Evolutionary conservation across 2,329 filamentous ascomycete species (phyloP), one percentile per base, ranked within the genome.

Genomic region (Alternaria viburni): DNA sequence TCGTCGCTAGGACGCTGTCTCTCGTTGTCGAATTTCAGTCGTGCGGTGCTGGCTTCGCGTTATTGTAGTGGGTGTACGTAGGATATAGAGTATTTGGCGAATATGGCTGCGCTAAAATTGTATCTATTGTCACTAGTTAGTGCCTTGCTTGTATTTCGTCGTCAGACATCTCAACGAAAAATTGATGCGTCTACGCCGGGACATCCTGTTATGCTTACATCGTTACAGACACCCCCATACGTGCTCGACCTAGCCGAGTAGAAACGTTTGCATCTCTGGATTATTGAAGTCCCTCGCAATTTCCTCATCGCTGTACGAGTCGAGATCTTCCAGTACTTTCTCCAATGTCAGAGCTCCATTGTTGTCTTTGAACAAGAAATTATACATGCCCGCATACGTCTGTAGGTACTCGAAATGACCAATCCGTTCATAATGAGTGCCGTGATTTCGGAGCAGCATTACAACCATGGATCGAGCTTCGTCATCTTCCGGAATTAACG

Each of bases 141-240:
- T 32, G 12, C 21, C 6, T 32, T 32, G 30, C 1, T 3, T 3
- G 2, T 6, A 15, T 32, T 15, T 8, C 30, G 6, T 32, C 30
- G 3, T 3, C 30, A 15, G 11, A 28, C 21, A 21, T 21, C 21
- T 21, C 21, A 21, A 21, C 21, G 21, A 21, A 21, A 21, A 21
- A 21, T 15, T 9, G 4, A n/a, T n/a, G 32, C 2, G 32, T n/a
- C 32, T 3, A 5, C 32, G 32, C 32, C 1, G 3, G 15, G 1
- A 36, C 1, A 5, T 36, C 4, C 1, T n/a, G 7, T 36, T 0
- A 3, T 2, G 32, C 32, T 41, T n/a, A n/a, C 32, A n/a, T 41
- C 8, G 32, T 1, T 4, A 41, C 1, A 41, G 15, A 41, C 8
- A 3, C 8, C 2, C 32, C 2, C 32, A 41, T 0, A 0, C 15